A percentile compares a stretch with the other conserved stretches of the same genome.
Evolutionary conservation across 768 basidiomycete genomes (phyloP).

Genomic region (Lentinus tigrinus): DNA sequence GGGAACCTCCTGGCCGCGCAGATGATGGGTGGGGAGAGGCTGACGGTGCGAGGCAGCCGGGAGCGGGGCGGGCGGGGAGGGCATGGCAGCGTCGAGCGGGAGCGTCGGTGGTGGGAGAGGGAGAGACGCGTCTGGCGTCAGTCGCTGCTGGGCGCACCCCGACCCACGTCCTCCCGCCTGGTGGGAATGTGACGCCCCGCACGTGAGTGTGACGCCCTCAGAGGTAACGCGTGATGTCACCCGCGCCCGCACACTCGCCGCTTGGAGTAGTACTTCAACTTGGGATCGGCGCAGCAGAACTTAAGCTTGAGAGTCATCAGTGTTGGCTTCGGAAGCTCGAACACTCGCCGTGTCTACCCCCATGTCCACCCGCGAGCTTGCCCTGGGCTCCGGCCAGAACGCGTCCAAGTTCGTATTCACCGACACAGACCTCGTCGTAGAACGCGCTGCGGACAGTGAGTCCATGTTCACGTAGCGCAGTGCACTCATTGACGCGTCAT

Average conservation of each 20-base stretch:
- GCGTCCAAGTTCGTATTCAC: conserved; percentile 28
- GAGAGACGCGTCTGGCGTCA: conserved; percentile 19
- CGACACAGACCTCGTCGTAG: conserved; percentile 28
- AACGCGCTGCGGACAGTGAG: conserved; percentile 22
- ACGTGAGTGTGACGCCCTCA: too few relatives aligned
- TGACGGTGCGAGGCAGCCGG: background rate
- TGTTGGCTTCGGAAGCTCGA: background rate
- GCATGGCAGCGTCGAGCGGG: conserved; percentile 9
- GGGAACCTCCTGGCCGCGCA: conserved; percentile 8
- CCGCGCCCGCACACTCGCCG: too few relatives aligned
- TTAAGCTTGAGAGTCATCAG: too few relatives aligned
- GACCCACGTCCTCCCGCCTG: background rate
- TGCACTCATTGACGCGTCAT: background rate
- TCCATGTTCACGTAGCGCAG: background rate
- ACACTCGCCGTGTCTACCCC: background rate
- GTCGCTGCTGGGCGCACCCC: conserved; percentile 4
- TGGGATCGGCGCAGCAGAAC: too few relatives aligned
- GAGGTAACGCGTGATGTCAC: background rate
- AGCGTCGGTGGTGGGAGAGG: conserved; percentile 15
- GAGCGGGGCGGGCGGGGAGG: background rate
- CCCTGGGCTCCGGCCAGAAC: conserved; percentile 4
- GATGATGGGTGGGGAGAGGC: background rate
- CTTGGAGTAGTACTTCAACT: too few relatives aligned
- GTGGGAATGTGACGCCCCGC: background rate
- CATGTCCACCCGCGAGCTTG: conserved; percentile 8